phyloP scores from a whole-genome alignment of 2,329 filamentous ascomycete genomes.

The Aspergillus novofumigatus region DNA sequence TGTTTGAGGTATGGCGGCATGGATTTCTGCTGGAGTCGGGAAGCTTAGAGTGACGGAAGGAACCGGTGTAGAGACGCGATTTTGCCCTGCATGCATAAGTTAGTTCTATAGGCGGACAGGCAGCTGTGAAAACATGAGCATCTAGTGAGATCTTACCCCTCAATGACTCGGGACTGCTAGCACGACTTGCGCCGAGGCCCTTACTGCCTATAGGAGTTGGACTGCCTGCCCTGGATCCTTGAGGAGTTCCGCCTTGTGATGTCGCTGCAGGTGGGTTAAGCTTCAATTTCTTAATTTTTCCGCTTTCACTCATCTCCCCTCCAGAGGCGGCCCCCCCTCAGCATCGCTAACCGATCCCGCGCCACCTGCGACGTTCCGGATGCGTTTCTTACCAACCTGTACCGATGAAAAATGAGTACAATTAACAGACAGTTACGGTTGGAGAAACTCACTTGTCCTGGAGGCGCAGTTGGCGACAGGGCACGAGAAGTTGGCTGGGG shows the following conservation, averaged over 20 bases:
- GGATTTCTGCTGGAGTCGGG: conserved; percentile 44
- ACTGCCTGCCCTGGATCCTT: conserved; percentile 47
- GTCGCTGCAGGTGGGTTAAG: conserved; percentile 39
- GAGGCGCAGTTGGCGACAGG: conserved; percentile 60
- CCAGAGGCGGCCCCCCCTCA: conserved; percentile 50
- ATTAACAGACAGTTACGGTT: neutral
- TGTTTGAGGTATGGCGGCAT: conserved; percentile 42
- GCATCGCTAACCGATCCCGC: conserved; percentile 53
- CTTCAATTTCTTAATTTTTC: conserved; percentile 46
- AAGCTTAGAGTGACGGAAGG: conserved; percentile 29
- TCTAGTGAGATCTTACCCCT: conserved; percentile 21
- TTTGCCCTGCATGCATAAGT: conserved; percentile 16
- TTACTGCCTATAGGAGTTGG: conserved; percentile 33
- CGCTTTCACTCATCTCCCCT: conserved; percentile 44
- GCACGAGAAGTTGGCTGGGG: conserved; percentile 51
- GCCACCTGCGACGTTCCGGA: conserved; percentile 28
- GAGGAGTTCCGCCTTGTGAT: conserved; percentile 41
- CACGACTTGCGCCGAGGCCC: conserved; percentile 32
- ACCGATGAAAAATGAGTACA: conserved; percentile 3
- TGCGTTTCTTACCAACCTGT: conserved; percentile 51
- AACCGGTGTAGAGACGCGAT: conserved; percentile 29
- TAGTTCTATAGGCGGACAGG: neutral
- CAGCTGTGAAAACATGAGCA: neutral
- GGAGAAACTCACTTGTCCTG: conserved; percentile 36
- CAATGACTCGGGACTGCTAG: conserved; percentile 37